A percentile compares a stretch with the other conserved stretches of the same genome.
Conservation (phyloP, 805 yeast species). For the Ascoidea tarda region DNA sequence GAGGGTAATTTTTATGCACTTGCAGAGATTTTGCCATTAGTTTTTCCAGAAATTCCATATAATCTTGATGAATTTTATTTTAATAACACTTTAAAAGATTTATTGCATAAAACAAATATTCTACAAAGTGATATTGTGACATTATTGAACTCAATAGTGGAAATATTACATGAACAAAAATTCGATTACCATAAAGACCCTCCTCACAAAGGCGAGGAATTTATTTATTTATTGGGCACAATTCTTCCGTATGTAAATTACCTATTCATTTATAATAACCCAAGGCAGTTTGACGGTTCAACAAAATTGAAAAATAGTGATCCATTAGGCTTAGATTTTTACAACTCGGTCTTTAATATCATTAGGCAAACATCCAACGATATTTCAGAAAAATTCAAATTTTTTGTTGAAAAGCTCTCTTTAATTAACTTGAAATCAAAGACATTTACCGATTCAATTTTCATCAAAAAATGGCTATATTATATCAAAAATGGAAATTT, state of each 20-base stretch:
- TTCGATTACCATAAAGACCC: slow-evolving; percentile 23
- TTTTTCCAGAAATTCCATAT: neutral
- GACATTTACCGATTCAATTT: slow-evolving; percentile 9
- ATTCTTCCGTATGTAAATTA: neutral
- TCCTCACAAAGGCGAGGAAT: slow-evolving; percentile 24
- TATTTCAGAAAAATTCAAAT: slow-evolving; percentile 18
- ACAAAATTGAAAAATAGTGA: neutral
- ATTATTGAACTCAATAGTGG: neutral
- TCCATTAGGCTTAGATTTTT: neutral
- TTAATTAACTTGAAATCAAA: slow-evolving; percentile 1
- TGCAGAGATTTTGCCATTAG: slow-evolving; percentile 10
- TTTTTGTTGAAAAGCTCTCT: slow-evolving; percentile 12
- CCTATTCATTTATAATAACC: neutral
- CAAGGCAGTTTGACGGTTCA: neutral
- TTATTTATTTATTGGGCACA: slow-evolving; percentile 13
- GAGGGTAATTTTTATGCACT: slow-evolving; percentile 11
- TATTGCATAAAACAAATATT: too few species aligned
- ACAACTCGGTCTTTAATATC: slow-evolving; percentile 16
- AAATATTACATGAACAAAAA: neutral
- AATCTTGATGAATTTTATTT: neutral
- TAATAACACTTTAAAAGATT: too few species aligned
- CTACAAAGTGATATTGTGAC: neutral
- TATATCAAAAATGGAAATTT: slow-evolving; percentile 25
- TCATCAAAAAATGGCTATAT: slow-evolving; percentile 19
- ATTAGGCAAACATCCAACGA: slow-evolving; percentile 14